A percentile compares a stretch with the other conserved stretches of the same genome.
Conservation (phyloP, 768 basidiomycete genomes). For the Boletus reticuloceps region DNA sequence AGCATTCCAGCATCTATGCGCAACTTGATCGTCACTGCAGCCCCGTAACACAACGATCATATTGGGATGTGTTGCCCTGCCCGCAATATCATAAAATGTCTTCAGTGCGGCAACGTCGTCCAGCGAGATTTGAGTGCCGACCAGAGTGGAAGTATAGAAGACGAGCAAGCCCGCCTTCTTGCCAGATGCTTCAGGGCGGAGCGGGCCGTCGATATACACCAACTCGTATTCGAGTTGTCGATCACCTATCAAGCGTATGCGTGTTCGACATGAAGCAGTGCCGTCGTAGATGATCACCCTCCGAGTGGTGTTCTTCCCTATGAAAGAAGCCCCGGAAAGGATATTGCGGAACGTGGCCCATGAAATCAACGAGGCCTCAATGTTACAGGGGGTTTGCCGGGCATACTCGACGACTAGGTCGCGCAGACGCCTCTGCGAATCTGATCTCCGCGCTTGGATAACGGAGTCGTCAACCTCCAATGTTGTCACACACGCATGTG, state of each 20-base stretch:
- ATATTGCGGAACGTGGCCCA: background rate
- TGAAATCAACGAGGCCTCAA: background rate
- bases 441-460: background rate
- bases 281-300: background rate
- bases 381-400: background rate
- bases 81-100: background rate
- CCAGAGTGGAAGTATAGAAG: background rate
- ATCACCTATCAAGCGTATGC: background rate
- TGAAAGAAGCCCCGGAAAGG: background rate
- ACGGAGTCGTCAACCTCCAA: background rate
- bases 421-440: background rate
- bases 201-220: background rate
- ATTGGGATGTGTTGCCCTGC: background rate
- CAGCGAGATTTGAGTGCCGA: background rate
- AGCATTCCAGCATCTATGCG: background rate
- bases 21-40: background rate
- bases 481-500: conserved; percentile 9
- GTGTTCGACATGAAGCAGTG: background rate
- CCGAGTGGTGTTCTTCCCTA: background rate
- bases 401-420: conserved; percentile 1
- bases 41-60: background rate
- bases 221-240: background rate
- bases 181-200: background rate
- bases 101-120: background rate
- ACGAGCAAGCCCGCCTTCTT: background rate